A percentile compares a stretch with the other conserved stretches of the same genome.
Conservation (phyloP, 2,329 filamentous ascomycete species). For the Emergomyces pasteurianus region DNA sequence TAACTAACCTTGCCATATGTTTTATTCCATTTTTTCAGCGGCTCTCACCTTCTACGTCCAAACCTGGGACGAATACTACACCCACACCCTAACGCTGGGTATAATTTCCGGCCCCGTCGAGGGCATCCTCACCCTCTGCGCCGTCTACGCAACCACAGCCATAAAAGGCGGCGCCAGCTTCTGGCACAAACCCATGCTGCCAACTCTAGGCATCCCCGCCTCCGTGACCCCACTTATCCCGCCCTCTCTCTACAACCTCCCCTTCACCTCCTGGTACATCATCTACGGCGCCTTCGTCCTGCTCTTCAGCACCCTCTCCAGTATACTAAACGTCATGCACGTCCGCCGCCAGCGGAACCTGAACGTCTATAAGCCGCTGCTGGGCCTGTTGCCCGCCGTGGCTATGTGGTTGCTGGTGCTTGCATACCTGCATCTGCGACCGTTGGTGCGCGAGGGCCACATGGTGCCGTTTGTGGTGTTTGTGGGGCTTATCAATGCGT, state of each 20-base stretch:
- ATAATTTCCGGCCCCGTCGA: slow-evolving; percentile 91
- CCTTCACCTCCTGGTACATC: slow-evolving; percentile 89
- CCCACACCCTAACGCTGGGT: slow-evolving; percentile 84
- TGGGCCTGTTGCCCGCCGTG: slow-evolving; percentile 74
- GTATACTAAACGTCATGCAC: slow-evolving; percentile 70
- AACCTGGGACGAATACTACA: slow-evolving; percentile 99
- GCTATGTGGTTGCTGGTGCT: slow-evolving; percentile 64
- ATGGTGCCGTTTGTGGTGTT: slow-evolving; percentile 84
- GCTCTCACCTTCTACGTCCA: slow-evolving; percentile 96
- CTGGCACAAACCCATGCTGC: slow-evolving; percentile 77
- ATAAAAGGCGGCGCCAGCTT: slow-evolving; percentile 79
- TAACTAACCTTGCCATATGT: no score
- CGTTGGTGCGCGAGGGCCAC: slow-evolving; percentile 67
- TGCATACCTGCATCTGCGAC: slow-evolving; percentile 73
- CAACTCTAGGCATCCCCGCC: slow-evolving; percentile 56
- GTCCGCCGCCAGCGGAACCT: slow-evolving; percentile 61
- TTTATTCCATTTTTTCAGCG: slow-evolving; percentile 44
- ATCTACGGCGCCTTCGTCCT: slow-evolving; percentile 72
- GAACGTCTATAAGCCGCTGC: slow-evolving; percentile 55
- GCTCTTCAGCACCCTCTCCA: slow-evolving; percentile 65
- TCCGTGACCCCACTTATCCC: slow-evolving; percentile 51
- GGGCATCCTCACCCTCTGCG: slow-evolving; percentile 72
- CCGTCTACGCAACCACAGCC: slow-evolving; percentile 73
- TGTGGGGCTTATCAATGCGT: slow-evolving; percentile 81
- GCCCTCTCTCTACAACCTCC: slow-evolving; percentile 58